Evolutionary conservation across 257 asterid species (phyloP).

Genomic region (Nicotiana undulata): DNA sequence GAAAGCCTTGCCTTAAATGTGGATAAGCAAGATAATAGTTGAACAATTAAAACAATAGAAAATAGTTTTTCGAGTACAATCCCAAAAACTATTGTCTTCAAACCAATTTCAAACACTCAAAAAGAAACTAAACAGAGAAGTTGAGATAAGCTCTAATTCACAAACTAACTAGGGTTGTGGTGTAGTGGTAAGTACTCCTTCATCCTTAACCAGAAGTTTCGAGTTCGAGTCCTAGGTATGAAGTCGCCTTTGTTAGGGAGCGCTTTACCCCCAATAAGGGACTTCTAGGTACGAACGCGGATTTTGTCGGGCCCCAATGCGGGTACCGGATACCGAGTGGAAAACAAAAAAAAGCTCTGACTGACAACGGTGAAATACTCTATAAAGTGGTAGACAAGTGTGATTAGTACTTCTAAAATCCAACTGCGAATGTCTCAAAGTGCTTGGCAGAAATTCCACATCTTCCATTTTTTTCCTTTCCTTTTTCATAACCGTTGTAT

Average conservation of each 20-base stretch:
- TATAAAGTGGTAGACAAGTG: not conserved
- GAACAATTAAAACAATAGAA: not conserved
- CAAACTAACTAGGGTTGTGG: too few relatives aligned
- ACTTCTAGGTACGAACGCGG: too few relatives aligned
- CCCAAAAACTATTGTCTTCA: not conserved
- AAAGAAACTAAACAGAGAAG: not conserved
- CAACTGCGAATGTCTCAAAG: not conserved
- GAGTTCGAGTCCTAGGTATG: too few relatives aligned
- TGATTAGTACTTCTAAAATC: not conserved
- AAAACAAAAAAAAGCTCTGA: too few relatives aligned
- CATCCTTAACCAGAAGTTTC: too few relatives aligned
- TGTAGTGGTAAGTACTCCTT: too few relatives aligned
- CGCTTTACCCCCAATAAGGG: too few relatives aligned
- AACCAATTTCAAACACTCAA: not conserved
- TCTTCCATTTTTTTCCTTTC: not conserved
- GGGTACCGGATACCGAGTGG: too few relatives aligned
- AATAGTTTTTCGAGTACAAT: not conserved
- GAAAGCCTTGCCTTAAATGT: not conserved
- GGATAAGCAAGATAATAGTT: not conserved
- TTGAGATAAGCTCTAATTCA: not conserved
- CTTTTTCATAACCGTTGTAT: too few relatives aligned
- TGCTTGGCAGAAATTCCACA: not conserved
- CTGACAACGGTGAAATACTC: not conserved
- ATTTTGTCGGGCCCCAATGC: too few relatives aligned
- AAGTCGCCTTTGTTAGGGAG: too few relatives aligned